Evolutionary conservation across 2,329 filamentous ascomycete genomes (phyloP).

Genomic region (Tolypocladium paradoxum): DNA sequence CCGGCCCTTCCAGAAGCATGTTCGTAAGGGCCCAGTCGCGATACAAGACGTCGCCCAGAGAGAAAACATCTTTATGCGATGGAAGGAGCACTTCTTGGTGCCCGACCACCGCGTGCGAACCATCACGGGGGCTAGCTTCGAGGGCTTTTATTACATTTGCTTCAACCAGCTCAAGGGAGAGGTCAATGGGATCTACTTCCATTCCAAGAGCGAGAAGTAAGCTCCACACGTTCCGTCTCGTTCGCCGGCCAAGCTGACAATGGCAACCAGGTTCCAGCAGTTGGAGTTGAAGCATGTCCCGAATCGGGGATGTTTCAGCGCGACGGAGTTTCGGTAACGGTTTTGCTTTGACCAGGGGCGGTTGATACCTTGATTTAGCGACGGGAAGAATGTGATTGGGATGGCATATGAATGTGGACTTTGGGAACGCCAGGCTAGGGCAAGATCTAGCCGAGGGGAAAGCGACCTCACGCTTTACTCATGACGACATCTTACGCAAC

Average conservation of each 20-base stretch:
- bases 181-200: conserved; percentile 93
- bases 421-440: background rate
- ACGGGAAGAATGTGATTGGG: background rate
- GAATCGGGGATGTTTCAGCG: conserved; percentile 71
- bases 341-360: conserved; percentile 1
- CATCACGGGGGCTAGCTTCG: conserved; percentile 90
- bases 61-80: conserved; percentile 95
- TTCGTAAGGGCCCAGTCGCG: conserved; percentile 42
- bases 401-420: background rate
- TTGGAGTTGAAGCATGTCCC: conserved; percentile 82
- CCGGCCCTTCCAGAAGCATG: conserved; percentile 56
- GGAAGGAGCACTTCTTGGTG: conserved; percentile 97
- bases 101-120: conserved; percentile 87
- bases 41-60: conserved; percentile 64
- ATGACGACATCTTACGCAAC: background rate
- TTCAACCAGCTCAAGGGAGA: conserved; percentile 85
- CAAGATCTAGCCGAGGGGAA: background rate
- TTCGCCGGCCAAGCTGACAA: background rate
- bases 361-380: conserved; percentile 4
- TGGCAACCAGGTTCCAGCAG: conserved; percentile 65
- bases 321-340: conserved; percentile 63
- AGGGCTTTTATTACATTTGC: conserved; percentile 98
- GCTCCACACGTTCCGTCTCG: conserved; percentile 20
- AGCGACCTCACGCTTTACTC: background rate
- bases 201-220: conserved; percentile 95